A percentile compares a stretch with the other conserved stretches of the same genome.
phyloP scores from a whole-genome alignment of 2,329 filamentous ascomycete genomes.

The Pestalotiopsis sp. region DNA sequence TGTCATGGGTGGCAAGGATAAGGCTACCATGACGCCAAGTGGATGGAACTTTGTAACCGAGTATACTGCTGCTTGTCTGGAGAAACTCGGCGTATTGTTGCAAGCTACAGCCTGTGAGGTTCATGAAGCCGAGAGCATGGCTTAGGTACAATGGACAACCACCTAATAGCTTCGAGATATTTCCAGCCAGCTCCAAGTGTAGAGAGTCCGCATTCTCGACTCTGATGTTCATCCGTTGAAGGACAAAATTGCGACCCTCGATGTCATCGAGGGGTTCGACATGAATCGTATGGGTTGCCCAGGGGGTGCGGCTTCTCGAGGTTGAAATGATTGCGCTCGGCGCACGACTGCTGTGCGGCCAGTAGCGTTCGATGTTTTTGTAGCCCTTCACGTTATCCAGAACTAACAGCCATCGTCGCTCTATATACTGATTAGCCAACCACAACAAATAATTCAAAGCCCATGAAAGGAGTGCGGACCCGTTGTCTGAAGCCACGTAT shows the following conservation, averaged over 20 bases:
- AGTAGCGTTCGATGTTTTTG: not conserved
- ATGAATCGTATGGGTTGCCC: not conserved
- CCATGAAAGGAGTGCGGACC: not conserved
- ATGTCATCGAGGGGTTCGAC: not conserved
- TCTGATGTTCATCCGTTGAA: not conserved
- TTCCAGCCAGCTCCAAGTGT: not conserved
- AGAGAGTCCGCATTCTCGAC: not conserved
- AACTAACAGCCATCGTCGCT: not conserved
- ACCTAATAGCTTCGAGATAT: not conserved
- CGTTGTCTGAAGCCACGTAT: not conserved
- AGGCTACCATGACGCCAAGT: not conserved
- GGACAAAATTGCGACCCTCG: not conserved
- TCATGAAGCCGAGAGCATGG: not conserved
- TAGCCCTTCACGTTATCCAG: not conserved
- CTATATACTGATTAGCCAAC: not conserved
- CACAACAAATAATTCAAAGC: not conserved
- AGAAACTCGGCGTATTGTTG: not conserved
- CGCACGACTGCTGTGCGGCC: not conserved
- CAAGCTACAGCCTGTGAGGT: not conserved
- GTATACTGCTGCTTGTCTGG: not conserved
- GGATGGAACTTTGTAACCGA: not conserved
- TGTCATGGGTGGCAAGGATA: not conserved
- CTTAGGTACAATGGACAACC: not conserved
- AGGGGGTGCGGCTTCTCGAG: not conserved
- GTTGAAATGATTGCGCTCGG: not conserved